Base-by-base conservation (phyloP, 176 grass and related monocot species). In the Otatea glauca region DNA sequence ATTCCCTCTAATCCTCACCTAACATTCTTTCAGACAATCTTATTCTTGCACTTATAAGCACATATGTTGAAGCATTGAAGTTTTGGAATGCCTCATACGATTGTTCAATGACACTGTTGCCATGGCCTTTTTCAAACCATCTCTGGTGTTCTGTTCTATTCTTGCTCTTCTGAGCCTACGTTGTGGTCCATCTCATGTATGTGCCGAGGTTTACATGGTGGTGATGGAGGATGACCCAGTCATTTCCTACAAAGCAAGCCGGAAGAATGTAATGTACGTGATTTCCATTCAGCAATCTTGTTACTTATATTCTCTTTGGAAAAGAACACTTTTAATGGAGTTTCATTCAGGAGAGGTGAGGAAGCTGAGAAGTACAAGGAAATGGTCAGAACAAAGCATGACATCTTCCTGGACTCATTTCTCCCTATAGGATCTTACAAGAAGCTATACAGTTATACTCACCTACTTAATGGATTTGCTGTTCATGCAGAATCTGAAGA, bases 391-490 rank as follows among this genome's bases (percentile, higher is more conserved):
- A 85, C 86, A 23, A 91, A 88, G 89, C 91, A 97, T 85, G 94
- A 91, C 21, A 80, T 84, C 41, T 93, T 97, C 84, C 94, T 97
- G 53, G 91, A 93, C 43, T 97, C 94, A 34, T 90, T 97, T 84
- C 87, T 93, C 25, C 91, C 91, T 9, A 59, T 73, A 53, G 91
- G 94, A 68, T 87, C 87, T 77, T 97, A 93, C 71, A 97, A 86
- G 54, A 98, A 98, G 45, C 85, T 98, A 23, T 98, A 98, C 72
- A 98, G 96, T 68, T 98, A 92, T 73, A 93, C 89, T 7, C 91
- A 93, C 74, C 66, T 98, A 55, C 80, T 98, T 79, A 98, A 95
- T 83, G 93, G 96, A 23, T 98, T 98, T 92, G 88, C 96, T 50
- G 73, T 98, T 44, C 89, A 89, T 80, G 88, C 84, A 37, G 81